Conservation (phyloP, 225 moss, liverwort and hornwort genomes). For the Bryoerythrophyllum caledonicum region DNA sequence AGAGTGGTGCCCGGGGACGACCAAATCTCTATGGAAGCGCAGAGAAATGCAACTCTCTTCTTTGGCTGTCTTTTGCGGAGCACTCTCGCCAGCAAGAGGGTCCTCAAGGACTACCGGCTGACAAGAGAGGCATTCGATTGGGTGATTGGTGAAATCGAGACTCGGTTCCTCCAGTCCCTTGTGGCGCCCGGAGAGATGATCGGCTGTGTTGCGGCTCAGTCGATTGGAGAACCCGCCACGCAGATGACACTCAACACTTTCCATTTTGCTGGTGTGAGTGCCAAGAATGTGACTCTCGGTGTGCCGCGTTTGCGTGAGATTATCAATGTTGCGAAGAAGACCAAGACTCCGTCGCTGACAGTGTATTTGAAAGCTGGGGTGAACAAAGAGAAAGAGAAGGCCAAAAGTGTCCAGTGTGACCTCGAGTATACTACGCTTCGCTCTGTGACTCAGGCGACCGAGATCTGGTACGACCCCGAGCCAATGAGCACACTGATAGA, state of each 20-base stretch:
- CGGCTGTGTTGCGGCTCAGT: conserved; percentile 98
- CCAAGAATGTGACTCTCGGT: conserved; percentile 96
- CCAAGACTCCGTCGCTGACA: conserved; percentile 91
- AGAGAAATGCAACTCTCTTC: conserved; percentile 94
- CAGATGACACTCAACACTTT: conserved; percentile 90
- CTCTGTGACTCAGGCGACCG: conserved; percentile 94
- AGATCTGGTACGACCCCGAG: conserved; percentile 99
- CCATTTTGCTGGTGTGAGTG: conserved; percentile 82
- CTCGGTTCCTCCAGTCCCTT: conserved; percentile 89
- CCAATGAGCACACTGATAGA: conserved; percentile 97
- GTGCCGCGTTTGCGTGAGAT: conserved; percentile 95
- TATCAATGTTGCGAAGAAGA: conserved; percentile 97
- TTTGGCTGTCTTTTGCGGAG: conserved; percentile 94
- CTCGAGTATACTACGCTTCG: conserved; percentile 92
- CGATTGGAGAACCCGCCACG: conserved; percentile 96
- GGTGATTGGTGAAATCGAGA: conserved; percentile 98
- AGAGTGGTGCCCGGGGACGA: conserved; percentile 99
- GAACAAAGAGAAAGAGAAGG: conserved; percentile 88
- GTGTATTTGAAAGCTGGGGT: conserved; percentile 79
- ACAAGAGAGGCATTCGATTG: conserved; percentile 99
- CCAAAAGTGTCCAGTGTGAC: conserved; percentile 96
- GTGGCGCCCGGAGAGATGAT: conserved; percentile 99
- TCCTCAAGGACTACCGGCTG: conserved; percentile 89
- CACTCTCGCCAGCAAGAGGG: conserved; percentile 95
- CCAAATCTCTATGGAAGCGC: conserved; percentile 95